Evolutionary conservation across 2,329 filamentous ascomycete species (phyloP).

Genomic region (Apiospora rasikravindrae): DNA sequence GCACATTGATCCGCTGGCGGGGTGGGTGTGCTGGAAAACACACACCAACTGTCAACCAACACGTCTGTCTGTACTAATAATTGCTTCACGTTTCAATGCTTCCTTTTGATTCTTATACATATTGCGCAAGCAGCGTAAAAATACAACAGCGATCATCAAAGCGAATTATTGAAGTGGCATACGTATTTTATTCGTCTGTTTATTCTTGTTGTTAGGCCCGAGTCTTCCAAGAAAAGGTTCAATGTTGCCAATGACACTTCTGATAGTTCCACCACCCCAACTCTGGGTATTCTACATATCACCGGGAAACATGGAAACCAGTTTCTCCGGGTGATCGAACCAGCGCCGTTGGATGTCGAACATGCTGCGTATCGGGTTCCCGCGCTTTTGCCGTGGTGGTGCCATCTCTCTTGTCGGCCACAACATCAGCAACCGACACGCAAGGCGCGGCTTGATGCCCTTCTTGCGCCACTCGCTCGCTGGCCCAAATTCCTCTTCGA

Average conservation of each 20-base stretch:
- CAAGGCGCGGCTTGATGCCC: not conserved
- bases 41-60: not conserved
- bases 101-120: not conserved
- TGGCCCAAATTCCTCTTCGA: not conserved
- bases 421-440: not conserved
- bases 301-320: not conserved
- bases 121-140: not conserved
- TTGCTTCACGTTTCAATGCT: not conserved
- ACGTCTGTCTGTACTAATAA: not conserved
- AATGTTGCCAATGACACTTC: too few species aligned
- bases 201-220: too few species aligned
- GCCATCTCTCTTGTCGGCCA: not conserved
- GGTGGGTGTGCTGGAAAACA: conserved; percentile 3
- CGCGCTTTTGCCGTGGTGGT: not conserved
- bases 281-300: not conserved
- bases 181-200: too few species aligned
- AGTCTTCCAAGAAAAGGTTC: too few species aligned
- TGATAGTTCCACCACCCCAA: too few species aligned
- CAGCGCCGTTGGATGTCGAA: not conserved
- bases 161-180: too few species aligned
- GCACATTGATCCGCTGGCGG: not conserved
- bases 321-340: not conserved
- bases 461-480: not conserved
- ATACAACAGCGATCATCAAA: not conserved
- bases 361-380: not conserved